Evolutionary conservation across 1,284 basidiomycete genomes (phyloP), one percentile per base, ranked within the genome.

Genomic region (Microbotryum lychnidis-dioicae): DNA sequence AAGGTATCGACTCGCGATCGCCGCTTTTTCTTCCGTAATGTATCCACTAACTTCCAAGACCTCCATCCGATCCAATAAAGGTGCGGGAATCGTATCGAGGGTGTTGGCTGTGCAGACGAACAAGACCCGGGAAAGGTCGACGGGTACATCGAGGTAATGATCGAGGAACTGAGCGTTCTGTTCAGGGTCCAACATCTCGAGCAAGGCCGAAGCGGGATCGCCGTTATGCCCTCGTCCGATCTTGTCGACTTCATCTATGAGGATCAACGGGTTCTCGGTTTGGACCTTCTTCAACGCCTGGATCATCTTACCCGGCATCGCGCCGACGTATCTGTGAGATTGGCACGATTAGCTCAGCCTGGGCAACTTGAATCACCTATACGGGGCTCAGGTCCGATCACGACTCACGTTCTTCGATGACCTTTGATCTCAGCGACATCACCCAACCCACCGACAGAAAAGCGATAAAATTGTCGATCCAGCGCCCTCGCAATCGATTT

Each of bases 361-460:
- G 21, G 23, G 12, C 48, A 50, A 44, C 27, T 42, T 21, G 16
- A 9, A 42, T 2, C 5, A 25, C n/a, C 42, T 3, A 21, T 8
- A 12, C 20, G 46, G 29, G 49, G 46, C 33, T 46, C 57, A 62
- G 4, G 79, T 83, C 54, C 14, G 63, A 87, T 85, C 7, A 89
- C 93, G 61, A 97, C 92, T 74, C 97, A 98, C 23, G 94, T 99
- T 73, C 96, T 79, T 71, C 96, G 80, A 75, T 99, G 94, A 4
- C 96, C 96, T 78, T 98, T 98, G 76, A 99, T 97, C 81, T 98
- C 96, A 58, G 94, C 96, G 0, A 97, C 93, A 73, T 98, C 94
- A 61, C 91, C 91, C 72, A 99, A 77, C 29, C 96, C 93, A 69
- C 96, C 96, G 6, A 98, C 93, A 16, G 89, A 92, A 79, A 99